Conservation (phyloP, 495 filamentous ascomycete genomes). For the Xylaria longipes region DNA sequence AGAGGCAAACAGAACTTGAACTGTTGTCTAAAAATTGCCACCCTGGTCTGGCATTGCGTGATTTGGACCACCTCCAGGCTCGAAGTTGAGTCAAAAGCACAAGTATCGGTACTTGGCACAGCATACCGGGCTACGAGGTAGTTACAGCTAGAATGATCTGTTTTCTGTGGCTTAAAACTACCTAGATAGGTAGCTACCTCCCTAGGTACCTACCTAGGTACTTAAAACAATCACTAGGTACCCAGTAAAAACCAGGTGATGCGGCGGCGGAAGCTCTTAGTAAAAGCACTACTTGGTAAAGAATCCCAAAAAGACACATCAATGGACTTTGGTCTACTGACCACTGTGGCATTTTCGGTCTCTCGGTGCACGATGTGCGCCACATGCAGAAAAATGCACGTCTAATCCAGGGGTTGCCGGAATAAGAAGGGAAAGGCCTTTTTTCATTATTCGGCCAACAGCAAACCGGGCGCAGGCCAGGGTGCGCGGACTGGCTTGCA, state of each 20-base stretch:
- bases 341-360: not conserved
- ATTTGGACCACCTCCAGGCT: not conserved
- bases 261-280: not conserved
- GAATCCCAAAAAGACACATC: conserved; percentile 11
- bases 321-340: not conserved
- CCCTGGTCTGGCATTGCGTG: not conserved
- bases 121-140: not conserved
- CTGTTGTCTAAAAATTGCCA: not conserved
- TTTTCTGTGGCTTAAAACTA: not conserved
- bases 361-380: conserved; percentile 6
- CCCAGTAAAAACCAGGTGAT: not conserved
- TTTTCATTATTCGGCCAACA: not conserved
- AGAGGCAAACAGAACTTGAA: not conserved
- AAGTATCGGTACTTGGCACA: conserved; percentile 8
- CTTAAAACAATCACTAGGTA: not conserved
- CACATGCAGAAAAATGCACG: conserved; percentile 19
- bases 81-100: not conserved
- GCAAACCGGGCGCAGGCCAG: conserved; percentile 3
- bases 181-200: too few species aligned
- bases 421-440: not conserved
- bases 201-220: too few species aligned
- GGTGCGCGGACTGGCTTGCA: conserved; percentile 13
- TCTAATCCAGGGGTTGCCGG: conserved; percentile 5
- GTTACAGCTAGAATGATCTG: not conserved
- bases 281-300: not conserved